A percentile compares a stretch with the other conserved stretches of the same genome.
These are phyloP conservation scores for Nosema muscidifuracis DNA, from an alignment of 371 early-diverging fungal species.

Conservation along the genomic window DNA sequence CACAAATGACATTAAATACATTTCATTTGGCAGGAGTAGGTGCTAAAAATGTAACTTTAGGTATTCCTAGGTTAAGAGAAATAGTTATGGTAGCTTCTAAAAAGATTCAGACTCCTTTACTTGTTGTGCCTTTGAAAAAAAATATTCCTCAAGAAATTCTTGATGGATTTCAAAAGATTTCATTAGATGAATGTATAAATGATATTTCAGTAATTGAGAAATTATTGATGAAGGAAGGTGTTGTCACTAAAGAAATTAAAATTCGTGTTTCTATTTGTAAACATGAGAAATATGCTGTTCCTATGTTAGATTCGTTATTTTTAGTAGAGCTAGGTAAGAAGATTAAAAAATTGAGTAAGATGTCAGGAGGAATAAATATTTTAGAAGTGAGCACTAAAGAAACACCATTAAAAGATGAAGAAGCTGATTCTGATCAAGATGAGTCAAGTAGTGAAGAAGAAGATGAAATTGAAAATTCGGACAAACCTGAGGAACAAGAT, in stretches of 20 bases:
- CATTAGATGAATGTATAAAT: slow-evolving; percentile 43
- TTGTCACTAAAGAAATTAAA: slow-evolving; percentile 34
- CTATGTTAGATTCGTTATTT: slow-evolving; percentile 42
- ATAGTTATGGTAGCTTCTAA: slow-evolving; percentile 96
- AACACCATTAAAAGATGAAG: background rate
- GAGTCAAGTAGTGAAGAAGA: slow-evolving; percentile 13
- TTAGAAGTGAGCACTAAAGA: slow-evolving; percentile 2
- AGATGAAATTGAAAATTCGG: slow-evolving; percentile 25
- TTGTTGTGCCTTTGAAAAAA: slow-evolving; percentile 72
- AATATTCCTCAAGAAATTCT: background rate
- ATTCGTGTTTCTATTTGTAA: slow-evolving; percentile 33
- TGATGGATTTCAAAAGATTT: slow-evolving; percentile 13
- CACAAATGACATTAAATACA: slow-evolving; percentile 99
- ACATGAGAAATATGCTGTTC: slow-evolving; percentile 11
- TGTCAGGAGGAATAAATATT: slow-evolving; percentile 22
- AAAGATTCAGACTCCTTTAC: slow-evolving; percentile 82
- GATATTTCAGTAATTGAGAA: slow-evolving; percentile 39
- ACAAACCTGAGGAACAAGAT: slow-evolving; percentile 18
- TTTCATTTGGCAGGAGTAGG: slow-evolving; percentile 99
- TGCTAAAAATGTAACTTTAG: slow-evolving; percentile 94
- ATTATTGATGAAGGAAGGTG: slow-evolving; percentile 28
- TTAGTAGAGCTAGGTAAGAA: slow-evolving; percentile 43
- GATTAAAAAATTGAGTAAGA: slow-evolving; percentile 36
- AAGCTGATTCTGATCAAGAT: slow-evolving; percentile 21
- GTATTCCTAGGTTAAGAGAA: slow-evolving; percentile 98